These are phyloP conservation scores for Starmera pachycereana DNA, from an alignment of 805 yeast genomes.

Conservation along the genomic window DNA sequence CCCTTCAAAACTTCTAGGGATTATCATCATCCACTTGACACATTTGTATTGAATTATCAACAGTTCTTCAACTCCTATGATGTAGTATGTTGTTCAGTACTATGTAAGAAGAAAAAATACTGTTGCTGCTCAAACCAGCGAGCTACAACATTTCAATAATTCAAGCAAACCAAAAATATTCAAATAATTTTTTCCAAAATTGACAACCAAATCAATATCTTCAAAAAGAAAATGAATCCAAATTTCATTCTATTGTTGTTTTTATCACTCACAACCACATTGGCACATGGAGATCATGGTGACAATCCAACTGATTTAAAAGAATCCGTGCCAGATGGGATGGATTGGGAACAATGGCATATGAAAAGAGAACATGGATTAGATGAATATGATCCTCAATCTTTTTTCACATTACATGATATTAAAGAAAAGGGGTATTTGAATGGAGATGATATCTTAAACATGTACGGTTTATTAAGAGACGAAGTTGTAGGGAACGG, in stretches of 20 bases:
- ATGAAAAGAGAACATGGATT: slow-evolving; percentile 83
- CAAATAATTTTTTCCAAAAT: too few species aligned
- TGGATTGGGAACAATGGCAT: slow-evolving; percentile 79
- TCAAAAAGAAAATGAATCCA: not conserved
- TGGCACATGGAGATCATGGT: slow-evolving; percentile 11
- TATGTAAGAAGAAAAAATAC: too few species aligned
- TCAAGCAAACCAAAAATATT: too few species aligned
- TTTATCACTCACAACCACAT: not conserved
- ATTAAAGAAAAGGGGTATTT: slow-evolving; percentile 45
- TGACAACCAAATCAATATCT: not conserved
- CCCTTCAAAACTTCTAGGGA: too few species aligned
- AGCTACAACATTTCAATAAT: too few species aligned
- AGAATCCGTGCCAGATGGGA: slow-evolving; percentile 37
- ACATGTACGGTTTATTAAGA: slow-evolving; percentile 71
- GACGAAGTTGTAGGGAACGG: slow-evolving; percentile 77
- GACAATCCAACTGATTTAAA: slow-evolving; percentile 10
- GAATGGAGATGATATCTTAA: slow-evolving; percentile 53
- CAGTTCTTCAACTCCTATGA: too few species aligned
- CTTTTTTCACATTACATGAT: slow-evolving; percentile 80
- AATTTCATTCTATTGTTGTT: not conserved
- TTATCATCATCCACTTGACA: too few species aligned
- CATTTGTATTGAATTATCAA: too few species aligned
- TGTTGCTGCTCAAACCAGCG: too few species aligned
- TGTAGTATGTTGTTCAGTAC: too few species aligned
- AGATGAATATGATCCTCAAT: slow-evolving; percentile 60